Conservation (phyloP, 306 rosid genomes). For the Amphicarpaea edgeworthii region DNA sequence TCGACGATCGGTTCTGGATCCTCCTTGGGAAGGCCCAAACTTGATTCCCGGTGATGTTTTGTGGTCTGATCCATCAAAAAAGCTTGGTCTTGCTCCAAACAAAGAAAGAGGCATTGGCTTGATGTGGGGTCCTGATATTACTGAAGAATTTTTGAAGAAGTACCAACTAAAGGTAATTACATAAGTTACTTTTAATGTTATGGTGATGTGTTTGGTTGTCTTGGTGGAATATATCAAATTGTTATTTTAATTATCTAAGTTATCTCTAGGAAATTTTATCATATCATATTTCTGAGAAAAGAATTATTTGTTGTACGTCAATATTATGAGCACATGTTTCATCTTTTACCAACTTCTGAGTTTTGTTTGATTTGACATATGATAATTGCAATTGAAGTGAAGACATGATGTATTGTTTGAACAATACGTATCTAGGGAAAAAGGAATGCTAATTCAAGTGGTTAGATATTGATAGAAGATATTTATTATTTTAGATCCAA, state of each 20-base stretch:
- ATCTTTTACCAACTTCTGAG: constrained; percentile 22
- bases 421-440: background rate
- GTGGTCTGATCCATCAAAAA: constrained; percentile 94
- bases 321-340: constrained; percentile 14
- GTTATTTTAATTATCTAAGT: background rate
- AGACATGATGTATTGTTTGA: constrained; percentile 5
- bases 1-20: constrained; percentile 90
- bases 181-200: background rate
- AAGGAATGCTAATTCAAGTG: constrained; percentile 1
- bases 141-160: constrained; percentile 84
- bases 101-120: constrained; percentile 90
- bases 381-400: constrained; percentile 37
- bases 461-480: background rate
- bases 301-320: background rate
- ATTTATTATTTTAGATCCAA: too few species aligned
- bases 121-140: constrained; percentile 91
- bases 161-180: constrained; percentile 68
- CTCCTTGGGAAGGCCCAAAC: constrained; percentile 92
- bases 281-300: constrained; percentile 16
- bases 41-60: constrained; percentile 93
- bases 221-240: constrained; percentile 7
- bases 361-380: constrained; percentile 33
- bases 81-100: constrained; percentile 79
- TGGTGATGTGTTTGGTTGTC: constrained; percentile 3
- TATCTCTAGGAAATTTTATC: background rate